Conservation (phyloP, 768 basidiomycete species). For the Xanthoconium stramineum region DNA sequence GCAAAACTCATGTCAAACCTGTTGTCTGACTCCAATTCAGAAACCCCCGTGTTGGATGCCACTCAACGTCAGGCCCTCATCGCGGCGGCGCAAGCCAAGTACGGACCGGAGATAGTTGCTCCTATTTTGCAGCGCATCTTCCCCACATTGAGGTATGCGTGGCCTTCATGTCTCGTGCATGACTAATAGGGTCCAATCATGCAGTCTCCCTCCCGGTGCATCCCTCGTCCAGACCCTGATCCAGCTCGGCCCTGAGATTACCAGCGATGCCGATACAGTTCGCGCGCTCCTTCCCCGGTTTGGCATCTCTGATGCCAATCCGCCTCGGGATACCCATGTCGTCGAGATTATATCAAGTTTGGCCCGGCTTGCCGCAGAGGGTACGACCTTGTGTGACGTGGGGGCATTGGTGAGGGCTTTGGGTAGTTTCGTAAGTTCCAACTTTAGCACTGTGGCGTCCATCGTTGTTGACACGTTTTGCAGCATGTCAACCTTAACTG, state of each 20-base stretch:
- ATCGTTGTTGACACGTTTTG: constrained; percentile 12
- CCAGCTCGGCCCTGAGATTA: constrained; percentile 78
- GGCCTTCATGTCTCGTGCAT: constrained; percentile 10
- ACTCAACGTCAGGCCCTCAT: constrained; percentile 75
- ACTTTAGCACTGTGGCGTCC: not conserved
- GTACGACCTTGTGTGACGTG: constrained; percentile 69
- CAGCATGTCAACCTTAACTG: constrained; percentile 72
- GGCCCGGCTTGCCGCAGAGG: constrained; percentile 69
- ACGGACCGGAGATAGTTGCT: constrained; percentile 70
- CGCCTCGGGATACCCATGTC: constrained; percentile 68
- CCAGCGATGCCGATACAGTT: constrained; percentile 67
- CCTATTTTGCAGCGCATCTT: constrained; percentile 75
- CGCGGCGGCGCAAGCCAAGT: constrained; percentile 71
- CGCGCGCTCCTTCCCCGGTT: constrained; percentile 70
- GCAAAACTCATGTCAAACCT: constrained; percentile 80
- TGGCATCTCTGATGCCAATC: constrained; percentile 66
- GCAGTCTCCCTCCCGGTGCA: constrained; percentile 62
- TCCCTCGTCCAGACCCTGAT: constrained; percentile 73
- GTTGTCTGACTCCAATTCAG: constrained; percentile 65
- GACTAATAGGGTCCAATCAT: constrained; percentile 11
- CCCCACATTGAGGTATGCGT: constrained; percentile 64
- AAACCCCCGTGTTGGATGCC: constrained; percentile 68
- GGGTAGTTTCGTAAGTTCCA: constrained; percentile 62
- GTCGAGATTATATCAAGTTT: constrained; percentile 69
- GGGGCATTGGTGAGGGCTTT: constrained; percentile 70